A percentile compares a stretch with the other conserved stretches of the same genome.
Evolutionary conservation across 192 early-diverging fungal genomes (phyloP).

Genomic region (Linderina pennispora): DNA sequence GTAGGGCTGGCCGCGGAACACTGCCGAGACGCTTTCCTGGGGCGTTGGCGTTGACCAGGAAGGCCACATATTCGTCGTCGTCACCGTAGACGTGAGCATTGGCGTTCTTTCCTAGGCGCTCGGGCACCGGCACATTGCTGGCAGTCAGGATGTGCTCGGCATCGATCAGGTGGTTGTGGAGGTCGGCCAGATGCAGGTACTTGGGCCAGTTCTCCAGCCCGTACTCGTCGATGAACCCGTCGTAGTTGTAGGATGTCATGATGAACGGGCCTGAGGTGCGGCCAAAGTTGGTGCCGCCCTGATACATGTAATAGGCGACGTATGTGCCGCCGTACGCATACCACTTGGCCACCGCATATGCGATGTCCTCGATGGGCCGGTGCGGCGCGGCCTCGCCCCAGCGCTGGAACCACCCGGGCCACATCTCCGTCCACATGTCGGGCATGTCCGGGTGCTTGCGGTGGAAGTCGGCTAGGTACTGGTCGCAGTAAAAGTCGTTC

Average conservation of each 20-base stretch:
- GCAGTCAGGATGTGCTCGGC: conserved; percentile 10
- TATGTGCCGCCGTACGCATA: conserved; percentile 54
- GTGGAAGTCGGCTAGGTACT: conserved; percentile 28
- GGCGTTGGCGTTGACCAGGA: conserved; percentile 25
- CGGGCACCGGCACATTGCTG: conserved; percentile 9
- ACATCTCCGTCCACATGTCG: conserved; percentile 53
- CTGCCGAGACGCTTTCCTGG: background rate
- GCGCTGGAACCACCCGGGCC: conserved; percentile 57
- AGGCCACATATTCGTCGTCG: conserved; percentile 12
- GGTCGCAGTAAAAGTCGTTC: conserved; percentile 55
- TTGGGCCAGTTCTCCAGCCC: conserved; percentile 47
- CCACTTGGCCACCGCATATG: conserved; percentile 52
- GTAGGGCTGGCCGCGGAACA: conserved; percentile 9
- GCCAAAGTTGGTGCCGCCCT: conserved; percentile 67
- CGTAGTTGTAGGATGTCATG: conserved; percentile 42
- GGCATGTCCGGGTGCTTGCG: conserved; percentile 38
- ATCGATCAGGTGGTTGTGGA: conserved; percentile 18
- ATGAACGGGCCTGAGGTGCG: conserved; percentile 40
- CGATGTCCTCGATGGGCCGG: conserved; percentile 51
- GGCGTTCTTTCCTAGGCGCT: conserved; percentile 1
- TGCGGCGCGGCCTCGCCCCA: conserved; percentile 44
- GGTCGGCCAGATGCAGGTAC: conserved; percentile 33
- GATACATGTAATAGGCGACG: conserved; percentile 56
- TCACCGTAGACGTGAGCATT: conserved; percentile 21
- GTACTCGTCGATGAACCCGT: conserved; percentile 45